Evolutionary conservation across 2,329 filamentous ascomycete genomes (phyloP), one percentile per base, ranked within the genome.

Genomic region (Paecilomyces dactylethromorphus): DNA sequence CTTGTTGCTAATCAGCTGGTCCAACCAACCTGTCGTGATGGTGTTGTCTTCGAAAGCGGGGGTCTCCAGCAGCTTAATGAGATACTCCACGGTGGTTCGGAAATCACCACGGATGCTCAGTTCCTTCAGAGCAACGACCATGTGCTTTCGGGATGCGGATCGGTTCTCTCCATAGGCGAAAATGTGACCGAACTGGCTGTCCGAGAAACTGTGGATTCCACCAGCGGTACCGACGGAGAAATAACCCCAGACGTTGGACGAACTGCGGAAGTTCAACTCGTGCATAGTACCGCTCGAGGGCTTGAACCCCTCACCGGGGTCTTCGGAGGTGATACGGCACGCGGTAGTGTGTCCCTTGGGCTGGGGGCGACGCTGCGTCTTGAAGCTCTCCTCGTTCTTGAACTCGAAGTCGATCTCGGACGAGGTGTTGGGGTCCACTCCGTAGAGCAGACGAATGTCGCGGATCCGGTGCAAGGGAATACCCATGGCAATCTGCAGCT

Each of bases 81-180:
- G 85, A 75, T 99, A 99, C 76, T 99, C 94, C 58, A 99, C 93
- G 0, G 94, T 99, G 57, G 94, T 99, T 72, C 92, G 86, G 85
- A 99, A 99, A 76, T 99, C 94, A 84, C 94, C 94, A 79, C 94
- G 94, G 82, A 99, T 99, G 81, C 93, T 99, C 78, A 99, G 79
- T 79, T 99, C 94, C 83, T 99, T 99, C 72, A 99, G 80, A 15
- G 94, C 94, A 67, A 99, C 90, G 66, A 99, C 92, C 94, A 99
- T 99, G 82, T 99, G 95, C 78, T 99, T 99, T 66, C 94, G 83
- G 26, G 94, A 99, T 26, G 94, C 92, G 55, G 92, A 89, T 75
- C 94, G 88, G 81, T 95, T 99, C 83, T 99, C 94, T 62, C 94
- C 94, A 69, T 97, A 99, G 56, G 94, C 95, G 76, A 99, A 99